Evolutionary conservation across 2,329 filamentous ascomycete species (phyloP), one percentile per base, ranked within the genome.

Genomic region (Ambrosiella beaveri): DNA sequence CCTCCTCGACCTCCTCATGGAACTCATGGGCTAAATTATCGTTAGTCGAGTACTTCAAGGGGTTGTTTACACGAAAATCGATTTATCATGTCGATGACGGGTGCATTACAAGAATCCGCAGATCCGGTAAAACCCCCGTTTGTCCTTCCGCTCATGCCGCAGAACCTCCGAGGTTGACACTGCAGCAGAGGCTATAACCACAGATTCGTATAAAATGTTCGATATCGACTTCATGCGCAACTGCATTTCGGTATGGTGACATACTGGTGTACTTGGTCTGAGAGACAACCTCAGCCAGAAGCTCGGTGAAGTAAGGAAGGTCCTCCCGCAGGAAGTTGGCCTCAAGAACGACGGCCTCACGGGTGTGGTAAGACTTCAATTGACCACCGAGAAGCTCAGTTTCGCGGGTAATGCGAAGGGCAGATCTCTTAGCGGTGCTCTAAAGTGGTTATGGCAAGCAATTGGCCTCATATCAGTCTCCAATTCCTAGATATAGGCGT

Each of bases 301-400:
- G 79, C 77, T 98, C 93, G 67, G 89, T 82, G 72, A 95, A 98
- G 81, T 97, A 98, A 65, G 93, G 93, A 64, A 98, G 82, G 71
- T 98, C 90, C 70, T 93, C 84, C 70, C 88, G 84, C 64, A 98
- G 82, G 79, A 98, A 98, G 76, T 86, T 95, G 70, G 93, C 88
- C 73, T 91, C 84, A 67, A 98, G 75, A 61, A 98, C 82, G 63
- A 98, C 75, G 69, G 89, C 89, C 78, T 98, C 93, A 69, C 91
- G 86, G 66, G 88, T 90, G 75, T 96, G 89, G 73, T 86, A 88
- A 64, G 91, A 78, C 65, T 76, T 79, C 74, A 97, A 82, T 80
- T 91, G 84, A 67, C 88, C 88, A 70, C 94, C 93, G 64, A 98
- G 82, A 62, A 98, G 85, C 75, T 98, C 93, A 67, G 88, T 81